These are phyloP conservation scores for Chondrus crispus DNA, from an alignment of 23 red algal genomes.

Conservation along the genomic window DNA sequence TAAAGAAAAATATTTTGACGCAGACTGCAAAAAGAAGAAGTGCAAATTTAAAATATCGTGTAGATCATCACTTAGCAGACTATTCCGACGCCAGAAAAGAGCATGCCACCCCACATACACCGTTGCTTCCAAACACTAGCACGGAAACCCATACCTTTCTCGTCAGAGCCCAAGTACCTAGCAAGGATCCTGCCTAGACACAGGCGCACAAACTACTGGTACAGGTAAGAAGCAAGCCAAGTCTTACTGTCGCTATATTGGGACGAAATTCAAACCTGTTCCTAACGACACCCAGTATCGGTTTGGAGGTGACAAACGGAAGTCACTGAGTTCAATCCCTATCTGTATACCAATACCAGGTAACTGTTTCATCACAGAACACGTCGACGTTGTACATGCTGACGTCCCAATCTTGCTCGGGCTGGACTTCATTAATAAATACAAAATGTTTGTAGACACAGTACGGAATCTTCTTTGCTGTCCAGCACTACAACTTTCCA, in stretches of 20 bases:
- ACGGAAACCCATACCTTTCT: no score
- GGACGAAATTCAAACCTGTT: not conserved
- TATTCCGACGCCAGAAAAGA: no score
- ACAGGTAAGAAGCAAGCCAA: not conserved
- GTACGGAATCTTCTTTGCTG: not conserved
- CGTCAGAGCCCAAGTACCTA: no score
- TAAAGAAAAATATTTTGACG: no score
- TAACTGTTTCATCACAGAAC: not conserved
- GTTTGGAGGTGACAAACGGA: not conserved
- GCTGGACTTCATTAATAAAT: not conserved
- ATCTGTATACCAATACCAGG: not conserved
- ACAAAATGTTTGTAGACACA: not conserved
- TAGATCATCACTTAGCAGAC: no score
- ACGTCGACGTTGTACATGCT: not conserved
- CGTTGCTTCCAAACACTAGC: no score
- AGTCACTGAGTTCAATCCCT: not conserved
- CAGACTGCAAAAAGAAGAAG: no score
- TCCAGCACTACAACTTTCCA: not conserved
- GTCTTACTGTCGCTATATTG: not conserved
- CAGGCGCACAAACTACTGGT: not conserved
- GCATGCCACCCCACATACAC: no score
- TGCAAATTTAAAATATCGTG: no score
- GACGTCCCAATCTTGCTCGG: not conserved
- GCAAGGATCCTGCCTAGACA: not conserved
- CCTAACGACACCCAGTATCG: not conserved